Evolutionary conservation across 2,329 filamentous ascomycete species (phyloP).

Genomic region (Phyllosticta capitalensis): DNA sequence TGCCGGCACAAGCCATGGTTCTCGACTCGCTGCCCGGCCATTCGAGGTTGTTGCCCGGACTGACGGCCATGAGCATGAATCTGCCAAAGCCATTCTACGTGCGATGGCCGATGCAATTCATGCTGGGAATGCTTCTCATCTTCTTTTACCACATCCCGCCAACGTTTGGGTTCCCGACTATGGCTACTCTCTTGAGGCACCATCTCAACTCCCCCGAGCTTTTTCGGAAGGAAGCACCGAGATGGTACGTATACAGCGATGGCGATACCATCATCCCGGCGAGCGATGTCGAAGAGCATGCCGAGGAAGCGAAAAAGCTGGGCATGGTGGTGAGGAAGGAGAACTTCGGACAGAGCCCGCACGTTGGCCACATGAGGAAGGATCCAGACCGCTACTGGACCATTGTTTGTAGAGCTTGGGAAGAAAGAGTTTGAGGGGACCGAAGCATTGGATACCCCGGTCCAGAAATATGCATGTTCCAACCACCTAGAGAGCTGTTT

Average conservation of each 20-base stretch:
- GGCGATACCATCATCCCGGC: slow-evolving; percentile 48
- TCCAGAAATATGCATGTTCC: background rate
- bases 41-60: background rate
- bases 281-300: slow-evolving; percentile 48
- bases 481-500: background rate
- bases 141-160: slow-evolving; percentile 7
- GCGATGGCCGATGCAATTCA: slow-evolving; percentile 3
- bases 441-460: background rate
- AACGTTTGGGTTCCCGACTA: background rate
- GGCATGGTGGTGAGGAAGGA: slow-evolving; percentile 44
- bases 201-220: background rate
- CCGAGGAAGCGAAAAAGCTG: slow-evolving; percentile 33
- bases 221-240: slow-evolving; percentile 24
- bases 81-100: background rate
- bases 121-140: background rate
- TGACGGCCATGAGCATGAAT: slow-evolving; percentile 1
- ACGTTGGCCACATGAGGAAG: slow-evolving; percentile 52
- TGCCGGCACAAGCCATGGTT: slow-evolving; percentile 24
- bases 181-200: background rate
- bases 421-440: background rate
- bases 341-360: slow-evolving; percentile 48
- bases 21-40: slow-evolving; percentile 25
- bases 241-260: slow-evolving; percentile 51
- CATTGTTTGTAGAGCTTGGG: slow-evolving; percentile 19
- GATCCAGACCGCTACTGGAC: slow-evolving; percentile 51